These are phyloP conservation scores for Leccinum imitatum DNA, from an alignment of 768 basidiomycete species.

Conservation along the genomic window DNA sequence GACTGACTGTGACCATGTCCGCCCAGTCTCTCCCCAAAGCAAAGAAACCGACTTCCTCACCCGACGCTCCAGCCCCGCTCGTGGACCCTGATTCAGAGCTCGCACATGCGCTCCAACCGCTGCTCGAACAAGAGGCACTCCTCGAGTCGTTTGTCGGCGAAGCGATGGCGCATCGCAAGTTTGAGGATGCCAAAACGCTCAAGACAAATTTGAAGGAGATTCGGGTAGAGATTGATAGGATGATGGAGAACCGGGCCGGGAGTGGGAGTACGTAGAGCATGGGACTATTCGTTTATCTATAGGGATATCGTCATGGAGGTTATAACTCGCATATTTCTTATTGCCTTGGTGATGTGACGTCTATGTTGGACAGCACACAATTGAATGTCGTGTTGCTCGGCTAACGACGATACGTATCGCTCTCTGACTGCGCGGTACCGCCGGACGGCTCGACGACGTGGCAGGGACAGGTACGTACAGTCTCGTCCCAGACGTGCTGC, in stretches of 20 bases:
- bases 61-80: constrained; percentile 22
- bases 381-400: no score
- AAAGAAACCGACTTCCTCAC: constrained; percentile 29
- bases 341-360: background rate
- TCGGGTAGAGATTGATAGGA: constrained; percentile 73
- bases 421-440: no score
- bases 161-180: constrained; percentile 87
- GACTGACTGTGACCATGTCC: background rate
- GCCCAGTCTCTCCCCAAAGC: constrained; percentile 49
- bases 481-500: no score
- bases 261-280: constrained; percentile 3
- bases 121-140: constrained; percentile 92
- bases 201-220: constrained; percentile 82
- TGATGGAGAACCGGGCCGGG: constrained; percentile 41
- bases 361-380: no score
- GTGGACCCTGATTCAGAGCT: constrained; percentile 68
- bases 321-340: background rate
- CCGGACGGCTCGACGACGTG: no score
- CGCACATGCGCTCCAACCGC: constrained; percentile 75
- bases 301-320: constrained; percentile 7
- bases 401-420: no score
- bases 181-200: constrained; percentile 90
- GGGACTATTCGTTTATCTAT: background rate
- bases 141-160: constrained; percentile 90
- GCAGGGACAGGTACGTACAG: no score